Base-by-base conservation (phyloP, 2,329 filamentous ascomycete species). In the Microdochium bolleyi region DNA sequence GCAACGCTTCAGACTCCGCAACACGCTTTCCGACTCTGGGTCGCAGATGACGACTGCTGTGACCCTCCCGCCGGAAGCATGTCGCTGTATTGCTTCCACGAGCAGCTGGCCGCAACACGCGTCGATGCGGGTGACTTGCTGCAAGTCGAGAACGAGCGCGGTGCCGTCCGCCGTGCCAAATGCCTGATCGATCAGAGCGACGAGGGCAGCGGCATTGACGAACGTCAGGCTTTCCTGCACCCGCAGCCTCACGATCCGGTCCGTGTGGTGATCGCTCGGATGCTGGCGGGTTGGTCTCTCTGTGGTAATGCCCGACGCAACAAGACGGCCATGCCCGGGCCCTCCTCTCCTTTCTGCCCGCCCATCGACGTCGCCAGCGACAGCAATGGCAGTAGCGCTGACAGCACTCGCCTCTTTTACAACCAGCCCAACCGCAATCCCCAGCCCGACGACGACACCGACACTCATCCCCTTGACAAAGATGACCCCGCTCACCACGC, bases 391-490 rank as follows among this genome's bases (percentile, higher is more conserved):
- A 41, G 4, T 14, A 21, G 19, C 41, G 19, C 41, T 46, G 5
- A 46, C 41, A 21, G 14, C 41, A 46, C 41, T 46, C n/a, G 41
- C 41, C 16, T 7, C 19, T 19, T 52, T 24, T 58, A 89, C 82
- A 38, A 89, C 78, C 27, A 82, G 80, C 5, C 89, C 73, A 24
- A 89, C 73, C 21, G 84, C 88, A 16, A 89, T 73, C 2, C 84
- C 85, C 56, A 89, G 84, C 37, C 86, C 86, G 30, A 88, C 76
- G 4, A 84, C 84, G 60, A 89, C 88, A 24, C 86, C 86, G 27
- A 87, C 73, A 54, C 85, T 82, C 7, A 89, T 70, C 14, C 85
- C 87, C 73, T 87, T 89, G 66, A 89, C 84, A 54, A 89, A 83
- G 16, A 86, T 89, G 24, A 84, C 77, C 48, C 81, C 67, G 68